phyloP scores from a whole-genome alignment of 345 rosid genomes.

The Garcia nutans region DNA sequence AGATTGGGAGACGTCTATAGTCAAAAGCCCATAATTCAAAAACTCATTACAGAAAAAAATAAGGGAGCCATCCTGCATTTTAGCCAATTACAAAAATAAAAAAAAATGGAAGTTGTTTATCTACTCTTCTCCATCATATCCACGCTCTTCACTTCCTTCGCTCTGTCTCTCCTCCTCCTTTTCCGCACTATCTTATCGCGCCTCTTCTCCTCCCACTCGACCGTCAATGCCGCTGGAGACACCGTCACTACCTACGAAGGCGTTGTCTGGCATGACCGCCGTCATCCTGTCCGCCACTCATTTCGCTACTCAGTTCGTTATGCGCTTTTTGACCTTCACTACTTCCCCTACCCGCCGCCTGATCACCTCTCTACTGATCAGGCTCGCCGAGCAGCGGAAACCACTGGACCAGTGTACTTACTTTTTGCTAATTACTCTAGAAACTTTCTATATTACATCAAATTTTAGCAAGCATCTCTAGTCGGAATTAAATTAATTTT shows the following conservation, averaged over 20 bases:
- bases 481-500: not conserved
- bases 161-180: conserved; percentile 46
- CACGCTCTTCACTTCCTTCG: conserved; percentile 31
- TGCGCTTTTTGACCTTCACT: conserved; percentile 73
- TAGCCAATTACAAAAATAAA: not conserved
- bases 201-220: conserved; percentile 22
- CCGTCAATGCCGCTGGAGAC: conserved; percentile 6
- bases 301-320: conserved; percentile 72
- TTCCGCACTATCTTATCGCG: conserved; percentile 35
- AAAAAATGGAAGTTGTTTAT: conserved; percentile 45
- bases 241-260: conserved; percentile 59
- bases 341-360: conserved; percentile 32
- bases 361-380: conserved; percentile 70
- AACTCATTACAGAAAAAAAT: no score
- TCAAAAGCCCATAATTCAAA: no score
- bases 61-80: no score
- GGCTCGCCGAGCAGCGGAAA: conserved; percentile 57
- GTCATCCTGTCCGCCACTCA: conserved; percentile 70
- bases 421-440: not conserved
- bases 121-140: conserved; percentile 45
- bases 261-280: conserved; percentile 82
- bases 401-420: conserved; percentile 66
- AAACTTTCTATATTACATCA: not conserved
- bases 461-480: not conserved
- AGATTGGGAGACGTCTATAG: no score